phyloP scores from a whole-genome alignment of 148 eudicot genomes.

The Arbutus unedo region DNA sequence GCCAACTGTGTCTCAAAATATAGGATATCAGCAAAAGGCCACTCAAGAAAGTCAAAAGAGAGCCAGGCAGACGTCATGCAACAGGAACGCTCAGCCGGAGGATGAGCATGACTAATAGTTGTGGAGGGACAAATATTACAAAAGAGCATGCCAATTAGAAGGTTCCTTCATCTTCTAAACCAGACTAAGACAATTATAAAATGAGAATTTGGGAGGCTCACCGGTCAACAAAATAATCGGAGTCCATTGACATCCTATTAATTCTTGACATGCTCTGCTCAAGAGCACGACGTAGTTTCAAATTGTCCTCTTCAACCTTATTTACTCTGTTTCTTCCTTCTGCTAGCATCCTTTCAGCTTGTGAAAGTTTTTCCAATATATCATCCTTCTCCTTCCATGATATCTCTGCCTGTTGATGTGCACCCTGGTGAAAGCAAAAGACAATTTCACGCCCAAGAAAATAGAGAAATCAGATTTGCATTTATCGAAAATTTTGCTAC shows the following conservation, averaged over 20 bases:
- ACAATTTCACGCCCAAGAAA: background rate
- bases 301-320: slow-evolving; percentile 91
- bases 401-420: slow-evolving; percentile 56
- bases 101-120: background rate
- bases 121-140: background rate
- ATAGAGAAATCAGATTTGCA: background rate
- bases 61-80: background rate
- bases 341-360: slow-evolving; percentile 48
- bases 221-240: slow-evolving; percentile 97
- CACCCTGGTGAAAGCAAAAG: slow-evolving; percentile 54
- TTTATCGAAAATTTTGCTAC: background rate
- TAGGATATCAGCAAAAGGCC: background rate
- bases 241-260: slow-evolving; percentile 96
- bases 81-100: background rate
- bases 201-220: slow-evolving; percentile 22
- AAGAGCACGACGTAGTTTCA: slow-evolving; percentile 83
- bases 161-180: background rate
- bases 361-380: slow-evolving; percentile 52
- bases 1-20: background rate
- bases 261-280: slow-evolving; percentile 99
- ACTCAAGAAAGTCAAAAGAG: background rate
- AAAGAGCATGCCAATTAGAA: background rate
- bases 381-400: slow-evolving; percentile 68
- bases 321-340: slow-evolving; percentile 73
- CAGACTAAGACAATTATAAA: background rate